A percentile compares a stretch with the other conserved stretches of the same genome.
Evolutionary conservation across 331 rosid genomes (phyloP).

Genomic region (Dryas integrifolia): DNA sequence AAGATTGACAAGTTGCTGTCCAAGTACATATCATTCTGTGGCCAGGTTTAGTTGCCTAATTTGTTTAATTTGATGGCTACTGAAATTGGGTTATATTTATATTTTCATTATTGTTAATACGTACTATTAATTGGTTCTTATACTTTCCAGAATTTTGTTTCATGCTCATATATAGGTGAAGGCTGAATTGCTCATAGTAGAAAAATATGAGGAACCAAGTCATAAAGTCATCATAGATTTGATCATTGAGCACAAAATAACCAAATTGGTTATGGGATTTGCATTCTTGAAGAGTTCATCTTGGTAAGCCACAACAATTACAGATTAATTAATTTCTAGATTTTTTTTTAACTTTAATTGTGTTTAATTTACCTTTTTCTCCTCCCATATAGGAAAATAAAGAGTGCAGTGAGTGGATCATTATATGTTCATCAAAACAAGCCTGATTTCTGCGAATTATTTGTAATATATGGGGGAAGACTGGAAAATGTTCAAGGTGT

Average conservation of each 20-base stretch:
- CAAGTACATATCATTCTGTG: slow-evolving; percentile 60
- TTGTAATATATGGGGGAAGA: slow-evolving; percentile 68
- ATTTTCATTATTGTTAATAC: neutral
- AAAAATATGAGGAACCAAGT: slow-evolving; percentile 57
- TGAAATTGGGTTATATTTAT: neutral
- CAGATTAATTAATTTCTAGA: neutral
- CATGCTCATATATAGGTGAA: slow-evolving; percentile 51
- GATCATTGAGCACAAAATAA: slow-evolving; percentile 48
- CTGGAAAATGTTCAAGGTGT: slow-evolving; percentile 80
- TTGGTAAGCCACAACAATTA: slow-evolving; percentile 23
- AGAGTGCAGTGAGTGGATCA: slow-evolving; percentile 62
- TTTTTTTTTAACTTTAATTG: neutral
- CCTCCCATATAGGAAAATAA: slow-evolving; percentile 52
- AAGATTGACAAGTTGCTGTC: slow-evolving; percentile 54
- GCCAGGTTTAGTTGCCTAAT: slow-evolving; percentile 45
- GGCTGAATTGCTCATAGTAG: slow-evolving; percentile 52
- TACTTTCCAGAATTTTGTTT: slow-evolving; percentile 8
- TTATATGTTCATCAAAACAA: slow-evolving; percentile 66
- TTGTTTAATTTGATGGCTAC: neutral
- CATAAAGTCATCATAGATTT: slow-evolving; percentile 58
- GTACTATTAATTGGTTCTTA: neutral
- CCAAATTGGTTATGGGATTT: slow-evolving; percentile 73
- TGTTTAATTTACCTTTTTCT: neutral
- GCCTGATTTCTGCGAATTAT: slow-evolving; percentile 66
- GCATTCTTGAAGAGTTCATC: slow-evolving; percentile 64